phyloP scores from a whole-genome alignment of 495 filamentous ascomycete genomes.

The Hypoxylon lienhwacheense region DNA sequence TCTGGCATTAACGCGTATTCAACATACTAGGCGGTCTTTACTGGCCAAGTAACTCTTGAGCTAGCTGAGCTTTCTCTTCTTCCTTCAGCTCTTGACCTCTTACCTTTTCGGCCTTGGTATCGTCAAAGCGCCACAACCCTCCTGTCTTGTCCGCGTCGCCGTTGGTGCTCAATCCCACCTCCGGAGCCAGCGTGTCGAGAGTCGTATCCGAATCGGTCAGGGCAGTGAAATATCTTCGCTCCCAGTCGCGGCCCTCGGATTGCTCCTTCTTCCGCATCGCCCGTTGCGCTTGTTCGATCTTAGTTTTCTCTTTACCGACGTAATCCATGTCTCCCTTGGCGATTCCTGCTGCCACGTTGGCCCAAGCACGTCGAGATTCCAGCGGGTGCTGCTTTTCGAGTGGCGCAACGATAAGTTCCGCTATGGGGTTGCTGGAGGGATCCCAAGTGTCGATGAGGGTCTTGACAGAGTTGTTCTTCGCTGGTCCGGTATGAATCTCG shows the following conservation, averaged over 20 bases:
- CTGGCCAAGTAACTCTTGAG: slow-evolving; percentile 49
- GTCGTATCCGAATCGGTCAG: slow-evolving; percentile 54
- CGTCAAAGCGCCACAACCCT: slow-evolving; percentile 86
- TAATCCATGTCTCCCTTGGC: slow-evolving; percentile 79
- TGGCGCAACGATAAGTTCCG: slow-evolving; percentile 70
- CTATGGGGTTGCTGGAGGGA: slow-evolving; percentile 60
- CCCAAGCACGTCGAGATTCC: slow-evolving; percentile 88
- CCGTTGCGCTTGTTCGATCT: slow-evolving; percentile 90
- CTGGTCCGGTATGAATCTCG: slow-evolving; percentile 70
- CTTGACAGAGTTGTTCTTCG: slow-evolving; percentile 58
- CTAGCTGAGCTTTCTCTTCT: slow-evolving; percentile 44
- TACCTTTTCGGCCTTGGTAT: slow-evolving; percentile 58
- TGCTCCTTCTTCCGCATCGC: slow-evolving; percentile 81
- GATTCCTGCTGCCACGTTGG: slow-evolving; percentile 79
- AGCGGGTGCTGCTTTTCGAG: slow-evolving; percentile 81
- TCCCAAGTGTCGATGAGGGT: slow-evolving; percentile 68
- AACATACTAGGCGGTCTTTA: slow-evolving; percentile 15
- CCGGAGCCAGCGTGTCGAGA: slow-evolving; percentile 61
- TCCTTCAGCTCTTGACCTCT: slow-evolving; percentile 42
- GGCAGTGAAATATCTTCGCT: slow-evolving; percentile 77
- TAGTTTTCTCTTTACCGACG: slow-evolving; percentile 74
- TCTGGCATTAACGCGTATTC: not conserved
- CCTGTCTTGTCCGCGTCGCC: slow-evolving; percentile 81
- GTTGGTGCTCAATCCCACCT: slow-evolving; percentile 55
- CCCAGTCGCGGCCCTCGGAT: slow-evolving; percentile 76